Base-by-base conservation (phyloP, 2,329 filamentous ascomycete genomes). In the Exophiala mesophila region DNA sequence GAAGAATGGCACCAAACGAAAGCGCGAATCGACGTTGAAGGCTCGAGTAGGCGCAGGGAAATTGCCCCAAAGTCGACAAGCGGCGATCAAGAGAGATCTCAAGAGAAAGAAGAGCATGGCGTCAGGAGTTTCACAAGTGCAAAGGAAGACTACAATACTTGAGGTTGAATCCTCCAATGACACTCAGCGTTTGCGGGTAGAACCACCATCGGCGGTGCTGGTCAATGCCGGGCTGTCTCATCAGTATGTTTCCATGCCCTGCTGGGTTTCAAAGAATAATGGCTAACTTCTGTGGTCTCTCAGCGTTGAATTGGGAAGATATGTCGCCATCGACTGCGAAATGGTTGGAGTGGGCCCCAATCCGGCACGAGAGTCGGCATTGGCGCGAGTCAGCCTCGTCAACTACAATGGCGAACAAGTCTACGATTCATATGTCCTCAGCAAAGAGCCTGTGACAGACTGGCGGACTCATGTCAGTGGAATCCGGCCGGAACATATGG, bases 361-460 rank as follows among this genome's bases (percentile, higher is more conserved):
- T 64, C 78, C 77, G 3, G 79, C 79, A 37, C 76, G 79, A 16
- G 73, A 82, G 59, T 88, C 87, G 24, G 81, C 80, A 0, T 77
- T 98, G 32, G 92, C 92, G 1, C 79, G 92, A 34, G 87, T 90
- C 41, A 94, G 86, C 59, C 70, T 94, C 12, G 89, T 96, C 54
- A 94, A 97, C 64, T 98, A 89, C 64, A 88, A 96, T 61, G 89
- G 89, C 13, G 78, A 84, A 19, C 88, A 95, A 63, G 70, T 98
- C 33, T 96, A 97, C 73, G 92, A 98, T 69, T 90, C 86, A 9
- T 97, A 85, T 59, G 92, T 97, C 7, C 77, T 78, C 40, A 85
- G 87, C 1, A 79, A 80, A 45, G 82, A 88, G 58, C 72, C 70
- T 41, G 86, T 98, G 2, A 88, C 85, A 10, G 86, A 98, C 64